Evolutionary conservation across 139 green algal genomes (phyloP), one percentile per base, ranked within the genome.

Genomic region (Pseudopediastrum boryanum): DNA sequence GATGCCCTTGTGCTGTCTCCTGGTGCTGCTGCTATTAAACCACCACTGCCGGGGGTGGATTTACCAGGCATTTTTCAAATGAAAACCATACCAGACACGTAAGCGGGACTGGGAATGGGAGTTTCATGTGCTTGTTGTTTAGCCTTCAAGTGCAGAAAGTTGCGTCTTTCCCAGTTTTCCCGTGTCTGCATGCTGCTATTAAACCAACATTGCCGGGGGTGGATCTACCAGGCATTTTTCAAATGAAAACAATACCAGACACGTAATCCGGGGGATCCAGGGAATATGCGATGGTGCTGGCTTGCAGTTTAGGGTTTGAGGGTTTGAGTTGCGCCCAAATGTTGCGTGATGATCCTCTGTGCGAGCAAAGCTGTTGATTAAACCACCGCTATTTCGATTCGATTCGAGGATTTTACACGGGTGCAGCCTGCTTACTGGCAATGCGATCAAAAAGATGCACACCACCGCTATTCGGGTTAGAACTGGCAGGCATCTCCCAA

Each of bases 141-240:
- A n/a, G n/a, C n/a, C n/a, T n/a, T n/a, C n/a, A n/a, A n/a, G n/a
- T n/a, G n/a, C n/a, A n/a, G n/a, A n/a, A n/a, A n/a, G n/a, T n/a
- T n/a, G n/a, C n/a, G n/a, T n/a, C n/a, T n/a, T n/a, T n/a, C n/a
- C n/a, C n/a, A n/a, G n/a, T n/a, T n/a, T n/a, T n/a, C n/a, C n/a
- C n/a, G n/a, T n/a, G n/a, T n/a, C n/a, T n/a, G n/a, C n/a, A n/a
- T 16, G 38, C 41, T 7, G 79, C 86, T 25, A 52, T 91, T 44
- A 62, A 73, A 12, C 86, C 86, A 0, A 82, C 84, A 36, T 44
- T 91, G 43, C 86, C 86, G 25, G 86, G 86, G 16, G 46, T 87
- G 0, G 84, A 91, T 38, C 84, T 91, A 8, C 86, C 84, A 6
- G 86, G 84, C 43, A 86, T 91, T 71, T 89, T 89, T 58, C 31